A percentile compares a stretch with the other conserved stretches of the same genome.
Conservation (phyloP, 768 basidiomycete species). For the Tricholoma furcatifolium region DNA sequence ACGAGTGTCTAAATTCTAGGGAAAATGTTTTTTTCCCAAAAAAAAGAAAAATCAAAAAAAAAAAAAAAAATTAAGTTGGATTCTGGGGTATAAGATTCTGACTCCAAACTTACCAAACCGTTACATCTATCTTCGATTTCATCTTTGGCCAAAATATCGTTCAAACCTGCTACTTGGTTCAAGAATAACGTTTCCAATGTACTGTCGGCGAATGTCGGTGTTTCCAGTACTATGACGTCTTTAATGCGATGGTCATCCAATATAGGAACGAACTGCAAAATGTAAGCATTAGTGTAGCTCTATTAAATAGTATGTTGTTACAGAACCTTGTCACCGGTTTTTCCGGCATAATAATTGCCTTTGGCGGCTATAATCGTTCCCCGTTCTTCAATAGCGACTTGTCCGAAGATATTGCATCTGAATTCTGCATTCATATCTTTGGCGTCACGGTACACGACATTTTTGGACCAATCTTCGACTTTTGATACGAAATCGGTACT, state of each 20-base stretch:
- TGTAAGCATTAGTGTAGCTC: background rate
- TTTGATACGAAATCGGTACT: background rate
- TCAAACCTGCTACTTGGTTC: conserved; percentile 11
- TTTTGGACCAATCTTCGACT: conserved; percentile 1
- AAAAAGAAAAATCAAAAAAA: too few relatives aligned
- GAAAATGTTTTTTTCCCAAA: too few relatives aligned
- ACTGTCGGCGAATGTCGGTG: conserved; percentile 1
- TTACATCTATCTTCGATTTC: conserved; percentile 1
- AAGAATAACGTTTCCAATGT: background rate
- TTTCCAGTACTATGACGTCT: conserved; percentile 10
- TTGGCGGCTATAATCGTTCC: conserved; percentile 14
- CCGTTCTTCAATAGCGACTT: background rate
- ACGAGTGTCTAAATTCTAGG: too few relatives aligned
- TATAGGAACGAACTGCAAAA: conserved; percentile 3
- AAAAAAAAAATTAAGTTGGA: too few relatives aligned
- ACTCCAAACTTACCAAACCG: too few relatives aligned
- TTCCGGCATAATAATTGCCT: conserved; percentile 13
- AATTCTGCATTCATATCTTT: background rate
- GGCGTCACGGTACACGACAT: background rate
- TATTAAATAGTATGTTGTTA: background rate
- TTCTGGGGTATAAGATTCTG: too few relatives aligned
- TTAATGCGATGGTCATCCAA: conserved; percentile 5
- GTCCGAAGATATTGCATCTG: conserved; percentile 5
- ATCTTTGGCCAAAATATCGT: background rate
- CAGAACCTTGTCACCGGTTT: background rate